Conservation (phyloP, 2,329 filamentous ascomycete species). For the Colletotrichum viniferum region DNA sequence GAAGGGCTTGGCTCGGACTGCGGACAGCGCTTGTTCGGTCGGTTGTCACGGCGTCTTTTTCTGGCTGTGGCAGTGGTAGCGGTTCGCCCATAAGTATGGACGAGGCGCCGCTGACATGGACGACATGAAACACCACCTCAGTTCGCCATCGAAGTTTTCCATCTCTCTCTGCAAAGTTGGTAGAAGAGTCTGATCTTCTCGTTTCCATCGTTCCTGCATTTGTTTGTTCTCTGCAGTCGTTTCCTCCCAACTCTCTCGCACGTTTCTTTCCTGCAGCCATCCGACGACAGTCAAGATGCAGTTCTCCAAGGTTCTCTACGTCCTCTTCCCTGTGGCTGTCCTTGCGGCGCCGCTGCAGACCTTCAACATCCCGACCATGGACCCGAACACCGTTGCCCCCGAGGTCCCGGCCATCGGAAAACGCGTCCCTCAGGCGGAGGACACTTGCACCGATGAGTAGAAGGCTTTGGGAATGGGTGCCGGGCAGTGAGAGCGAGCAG, state of each 20-base stretch:
- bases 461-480: neutral
- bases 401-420: constrained; percentile 10
- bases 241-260: neutral
- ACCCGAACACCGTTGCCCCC: constrained; percentile 13
- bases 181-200: neutral
- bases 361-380: constrained; percentile 18
- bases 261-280: neutral
- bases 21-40: constrained; percentile 7
- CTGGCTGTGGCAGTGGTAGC: neutral
- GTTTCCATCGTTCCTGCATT: neutral
- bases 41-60: neutral
- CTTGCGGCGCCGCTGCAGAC: constrained; percentile 24
- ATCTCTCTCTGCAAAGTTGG: neutral
- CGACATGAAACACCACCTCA: constrained; percentile 3
- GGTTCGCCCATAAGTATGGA: constrained; percentile 18
- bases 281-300: constrained; percentile 25
- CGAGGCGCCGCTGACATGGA: neutral
- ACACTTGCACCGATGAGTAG: constrained; percentile 6
- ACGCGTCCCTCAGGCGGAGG: constrained; percentile 9
- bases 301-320: constrained; percentile 22
- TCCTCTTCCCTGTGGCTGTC: constrained; percentile 23
- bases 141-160: neutral
- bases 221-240: neutral
- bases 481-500: neutral
- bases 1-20: constrained; percentile 10